phyloP scores from a whole-genome alignment of 306 rosid genomes.

The Cotoneaster glaucophyllus region DNA sequence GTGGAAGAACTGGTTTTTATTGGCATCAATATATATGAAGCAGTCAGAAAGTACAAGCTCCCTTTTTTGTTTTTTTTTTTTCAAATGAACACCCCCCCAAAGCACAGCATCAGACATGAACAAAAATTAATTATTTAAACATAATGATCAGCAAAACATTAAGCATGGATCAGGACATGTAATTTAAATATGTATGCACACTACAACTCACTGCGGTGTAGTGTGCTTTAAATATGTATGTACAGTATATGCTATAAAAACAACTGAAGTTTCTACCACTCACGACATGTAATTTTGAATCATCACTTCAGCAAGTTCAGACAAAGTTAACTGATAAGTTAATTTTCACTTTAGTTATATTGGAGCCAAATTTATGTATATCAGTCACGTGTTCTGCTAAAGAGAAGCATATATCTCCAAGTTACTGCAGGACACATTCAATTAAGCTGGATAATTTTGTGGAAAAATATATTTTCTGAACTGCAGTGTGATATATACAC shows the following conservation, averaged over 20 bases:
- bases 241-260: neutral
- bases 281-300: neutral
- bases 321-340: neutral
- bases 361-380: neutral
- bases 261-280: neutral
- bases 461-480: neutral
- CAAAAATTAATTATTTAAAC: too few relatives aligned
- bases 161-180: too few relatives aligned
- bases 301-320: neutral
- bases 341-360: neutral
- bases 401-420: neutral
- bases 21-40: neutral
- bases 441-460: neutral
- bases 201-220: neutral
- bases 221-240: neutral
- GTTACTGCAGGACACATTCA: neutral
- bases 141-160: too few relatives aligned
- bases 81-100: too few relatives aligned
- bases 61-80: too few relatives aligned
- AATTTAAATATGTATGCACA: too few relatives aligned
- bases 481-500: neutral
- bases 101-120: too few relatives aligned
- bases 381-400: neutral
- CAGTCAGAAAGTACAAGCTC: too few relatives aligned
- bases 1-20: neutral